Evolutionary conservation across 805 yeast species (phyloP), one percentile per base, ranked within the genome.

Genomic region (Pichia exigua): DNA sequence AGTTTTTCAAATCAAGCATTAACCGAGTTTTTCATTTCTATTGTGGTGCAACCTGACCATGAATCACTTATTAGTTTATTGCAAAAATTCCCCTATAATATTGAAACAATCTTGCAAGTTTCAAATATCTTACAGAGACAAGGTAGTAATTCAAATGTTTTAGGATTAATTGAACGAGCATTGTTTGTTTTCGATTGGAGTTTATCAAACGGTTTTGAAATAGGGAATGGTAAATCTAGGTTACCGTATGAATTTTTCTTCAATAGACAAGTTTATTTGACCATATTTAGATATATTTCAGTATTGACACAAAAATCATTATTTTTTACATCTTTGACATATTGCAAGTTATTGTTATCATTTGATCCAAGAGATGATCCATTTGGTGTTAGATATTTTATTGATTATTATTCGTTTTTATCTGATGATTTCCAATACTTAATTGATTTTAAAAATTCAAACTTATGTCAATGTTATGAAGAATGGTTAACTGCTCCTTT

Each of bases 341-440:
- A 83, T 71, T 78, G 86, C 59, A 88, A 87, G 63, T 71, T 83
- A 7, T 70, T 89, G 46, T 71, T 86, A 55, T 78, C 90, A 2
- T 68, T 90, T 30, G 67, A 65, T 41, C 96, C 95, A 1, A 75
- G 81, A 2, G 87, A 84, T 51, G 96, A 90, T 69, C 96, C 96
- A 1, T 70, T 83, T 48, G 96, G 96, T 22, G 89, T 85, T 13
- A 75, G 95, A 56, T 83, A 84, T 61, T 86, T 88, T 64, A 81
- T 90, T 58, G 96, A 90, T 63, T 82, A 78, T 61, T 89, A 86
- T 61, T 83, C 92, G 3, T 69, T 87, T 3, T 69, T 80, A 67
- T 73, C 87, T 39, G 82, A 76, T 32, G 87, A 87, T 54, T 80
- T 75, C 61, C 71, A 78, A 52, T 88, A 79, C 65, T 62, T 89